Conservation (phyloP, 2,329 filamentous ascomycete genomes). For the Penicillium corylophilum region DNA sequence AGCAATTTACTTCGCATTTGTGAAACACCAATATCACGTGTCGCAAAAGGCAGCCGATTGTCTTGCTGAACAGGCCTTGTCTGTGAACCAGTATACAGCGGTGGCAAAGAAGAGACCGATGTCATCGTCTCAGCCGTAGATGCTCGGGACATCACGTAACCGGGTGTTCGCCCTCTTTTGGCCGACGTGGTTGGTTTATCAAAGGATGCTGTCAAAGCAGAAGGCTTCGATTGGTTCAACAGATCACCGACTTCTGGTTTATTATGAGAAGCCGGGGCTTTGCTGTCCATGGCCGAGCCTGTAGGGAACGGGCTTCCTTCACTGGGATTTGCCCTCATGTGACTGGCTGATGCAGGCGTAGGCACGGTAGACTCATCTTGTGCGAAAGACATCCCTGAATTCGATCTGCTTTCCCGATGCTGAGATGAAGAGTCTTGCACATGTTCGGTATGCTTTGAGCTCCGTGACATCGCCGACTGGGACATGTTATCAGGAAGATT, state of each 20-base stretch:
- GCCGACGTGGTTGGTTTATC: constrained; percentile 40
- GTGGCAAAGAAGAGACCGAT: constrained; percentile 44
- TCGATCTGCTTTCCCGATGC: constrained; percentile 34
- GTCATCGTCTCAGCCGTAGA: constrained; percentile 43
- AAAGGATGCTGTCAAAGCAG: constrained; percentile 24
- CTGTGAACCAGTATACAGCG: constrained; percentile 32
- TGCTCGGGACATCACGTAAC: constrained; percentile 41
- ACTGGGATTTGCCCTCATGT: constrained; percentile 29
- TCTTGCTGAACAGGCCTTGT: constrained; percentile 17
- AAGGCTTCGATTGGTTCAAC: constrained; percentile 26
- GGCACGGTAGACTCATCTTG: constrained; percentile 28
- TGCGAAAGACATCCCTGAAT: constrained; percentile 31
- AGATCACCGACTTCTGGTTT: constrained; percentile 28
- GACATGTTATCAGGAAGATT: constrained; percentile 29
- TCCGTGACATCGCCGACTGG: constrained; percentile 23
- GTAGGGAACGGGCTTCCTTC: constrained; percentile 27
- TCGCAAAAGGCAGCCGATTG: constrained; percentile 18
- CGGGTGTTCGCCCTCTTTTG: constrained; percentile 47
- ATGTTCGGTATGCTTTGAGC: constrained; percentile 27
- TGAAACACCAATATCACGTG: constrained; percentile 41
- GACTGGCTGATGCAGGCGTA: constrained; percentile 30
- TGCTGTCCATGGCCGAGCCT: constrained; percentile 29
- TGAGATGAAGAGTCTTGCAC: constrained; percentile 19
- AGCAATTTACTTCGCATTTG: constrained; percentile 83
- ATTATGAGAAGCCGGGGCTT: constrained; percentile 30